Evolutionary conservation across 257 asterid genomes (phyloP), one percentile per base, ranked within the genome.

Genomic region (Nicotiana sylvestris): DNA sequence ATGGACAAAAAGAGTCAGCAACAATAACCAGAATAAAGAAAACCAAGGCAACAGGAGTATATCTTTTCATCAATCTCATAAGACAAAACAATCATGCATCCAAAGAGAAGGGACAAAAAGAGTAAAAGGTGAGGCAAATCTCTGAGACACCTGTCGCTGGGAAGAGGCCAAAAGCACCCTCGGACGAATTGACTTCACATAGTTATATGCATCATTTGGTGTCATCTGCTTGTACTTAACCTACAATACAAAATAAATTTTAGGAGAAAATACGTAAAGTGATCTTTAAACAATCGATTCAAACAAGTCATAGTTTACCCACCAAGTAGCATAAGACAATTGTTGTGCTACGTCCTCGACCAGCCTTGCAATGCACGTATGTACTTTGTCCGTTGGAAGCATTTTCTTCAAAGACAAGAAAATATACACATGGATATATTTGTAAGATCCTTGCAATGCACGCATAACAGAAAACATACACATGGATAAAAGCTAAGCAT

Each of bases 161-260:
- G 94, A 5, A 81, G 92, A 80, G 78, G 93, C 93, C 78, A 92
- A 84, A 70, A 84, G 86, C 81, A 90, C 96, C 84, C 94, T 90
- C 27, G 93, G 94, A 35, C 93, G 89, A 85, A 90, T 92, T 67
- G 96, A 84, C 85, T 92, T 92, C 85, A 92, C 96, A 81, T 90
- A 88, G 80, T 81, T 86, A 49, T 89, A 92, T 64, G 96, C 96
- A 84, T 77, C 87, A 76, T 89, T 91, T 79, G 96, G 96, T 76
- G 43, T 89, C 93, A 90, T 89, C 85, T 87, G 89, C 92, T 88
- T 92, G 78, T 89, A 87, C 77, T 87, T 87, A 18, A 92, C 92
- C 96, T 92, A 83, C 49, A 72, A 69, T 49, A 53, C 21, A 86
- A 68, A 49, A 17, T 33, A 49, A 83, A 27, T 18, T 65, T 55